A percentile compares a stretch with the other conserved stretches of the same genome.
These are phyloP conservation scores for Ogataea hybrid DNA, from an alignment of 1,139 yeast species.

Conservation along the genomic window DNA sequence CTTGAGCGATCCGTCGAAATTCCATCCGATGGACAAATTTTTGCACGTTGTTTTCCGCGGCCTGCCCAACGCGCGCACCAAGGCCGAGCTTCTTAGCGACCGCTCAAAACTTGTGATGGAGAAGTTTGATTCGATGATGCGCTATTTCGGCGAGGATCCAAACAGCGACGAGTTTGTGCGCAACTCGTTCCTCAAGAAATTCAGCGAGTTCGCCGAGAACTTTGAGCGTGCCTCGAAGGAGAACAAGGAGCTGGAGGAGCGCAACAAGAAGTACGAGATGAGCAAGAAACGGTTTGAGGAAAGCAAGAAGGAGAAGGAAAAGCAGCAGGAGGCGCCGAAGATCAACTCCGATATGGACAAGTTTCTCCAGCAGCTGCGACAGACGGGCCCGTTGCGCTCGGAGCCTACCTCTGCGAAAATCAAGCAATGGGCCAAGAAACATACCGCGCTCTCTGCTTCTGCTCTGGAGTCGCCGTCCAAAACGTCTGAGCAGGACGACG, in stretches of 20 bases:
- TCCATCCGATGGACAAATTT: conserved; percentile 72
- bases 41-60: conserved; percentile 61
- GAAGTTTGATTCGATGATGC: conserved; percentile 70
- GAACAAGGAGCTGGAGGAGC: conserved; percentile 76
- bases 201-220: conserved; percentile 70
- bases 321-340: conserved; percentile 26
- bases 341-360: conserved; percentile 68
- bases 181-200: conserved; percentile 70
- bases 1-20: conserved; percentile 68
- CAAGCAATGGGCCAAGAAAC: conserved; percentile 73
- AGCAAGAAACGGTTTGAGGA: conserved; percentile 64
- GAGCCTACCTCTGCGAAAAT: conserved; percentile 81
- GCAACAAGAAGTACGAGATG: conserved; percentile 71
- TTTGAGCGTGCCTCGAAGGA: conserved; percentile 78
- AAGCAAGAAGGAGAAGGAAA: conserved; percentile 32
- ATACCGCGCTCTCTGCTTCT: conserved; percentile 34
- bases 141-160: conserved; percentile 76
- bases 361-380: conserved; percentile 66
- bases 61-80: conserved; percentile 66
- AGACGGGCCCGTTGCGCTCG: conserved; percentile 66
- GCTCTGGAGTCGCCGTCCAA: conserved; percentile 16
- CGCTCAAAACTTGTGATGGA: conserved; percentile 61
- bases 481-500: conserved; percentile 14
- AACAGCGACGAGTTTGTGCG: conserved; percentile 61
- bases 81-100: conserved; percentile 60